These are phyloP conservation scores for Fusarium brachygibbosum DNA, from an alignment of 2,329 filamentous ascomycete genomes.

Conservation along the genomic window DNA sequence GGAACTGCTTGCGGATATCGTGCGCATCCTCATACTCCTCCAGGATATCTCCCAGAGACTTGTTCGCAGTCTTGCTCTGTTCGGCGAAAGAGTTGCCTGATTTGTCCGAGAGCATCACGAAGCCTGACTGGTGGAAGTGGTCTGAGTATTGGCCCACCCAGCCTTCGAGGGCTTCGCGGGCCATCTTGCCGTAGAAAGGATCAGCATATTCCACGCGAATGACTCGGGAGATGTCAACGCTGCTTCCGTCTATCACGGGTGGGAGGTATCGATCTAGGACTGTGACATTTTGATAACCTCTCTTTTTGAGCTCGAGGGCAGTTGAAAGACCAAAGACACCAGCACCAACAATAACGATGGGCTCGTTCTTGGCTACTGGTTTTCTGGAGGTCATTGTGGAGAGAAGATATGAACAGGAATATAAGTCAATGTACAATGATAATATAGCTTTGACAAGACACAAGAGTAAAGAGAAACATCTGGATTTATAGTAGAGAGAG, in stretches of 20 bases:
- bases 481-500: not conserved
- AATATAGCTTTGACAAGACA: not conserved
- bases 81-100: slow-evolving; percentile 44
- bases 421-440: not conserved
- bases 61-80: slow-evolving; percentile 28
- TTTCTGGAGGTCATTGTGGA: slow-evolving; percentile 35
- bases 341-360: slow-evolving; percentile 59
- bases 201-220: slow-evolving; percentile 73
- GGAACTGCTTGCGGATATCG: slow-evolving; percentile 33
- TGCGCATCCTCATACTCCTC: slow-evolving; percentile 47
- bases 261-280: slow-evolving; percentile 60
- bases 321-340: slow-evolving; percentile 66
- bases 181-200: slow-evolving; percentile 71
- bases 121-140: slow-evolving; percentile 52
- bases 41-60: slow-evolving; percentile 35
- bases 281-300: slow-evolving; percentile 61
- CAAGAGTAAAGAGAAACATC: not conserved
- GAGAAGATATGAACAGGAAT: too few relatives aligned
- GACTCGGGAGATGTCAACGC: slow-evolving; percentile 59
- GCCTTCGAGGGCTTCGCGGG: slow-evolving; percentile 51
- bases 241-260: slow-evolving; percentile 55
- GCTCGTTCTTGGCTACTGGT: slow-evolving; percentile 41
- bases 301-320: slow-evolving; percentile 59
- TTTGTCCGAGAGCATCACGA: slow-evolving; percentile 49
- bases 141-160: slow-evolving; percentile 49